A percentile compares a stretch with the other conserved stretches of the same genome.
These are phyloP conservation scores for Ammopiptanthus mongolicus DNA, from an alignment of 306 rosid genomes.

Conservation along the genomic window DNA sequence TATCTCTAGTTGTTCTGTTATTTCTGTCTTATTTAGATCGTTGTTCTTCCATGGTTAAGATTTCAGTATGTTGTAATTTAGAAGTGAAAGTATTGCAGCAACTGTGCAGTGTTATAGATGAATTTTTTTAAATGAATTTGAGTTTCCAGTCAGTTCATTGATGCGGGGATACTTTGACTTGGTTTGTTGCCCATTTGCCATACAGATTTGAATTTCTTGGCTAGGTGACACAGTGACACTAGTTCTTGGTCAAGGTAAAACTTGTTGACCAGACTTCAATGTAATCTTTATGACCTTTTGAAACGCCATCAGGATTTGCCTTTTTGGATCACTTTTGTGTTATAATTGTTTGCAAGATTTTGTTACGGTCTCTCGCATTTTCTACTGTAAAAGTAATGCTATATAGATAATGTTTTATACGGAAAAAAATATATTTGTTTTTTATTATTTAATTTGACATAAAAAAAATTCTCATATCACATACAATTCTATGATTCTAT, in stretches of 20 bases:
- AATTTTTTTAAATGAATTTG: neutral
- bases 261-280: constrained; percentile 23
- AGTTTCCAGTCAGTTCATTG: constrained; percentile 24
- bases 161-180: constrained; percentile 31
- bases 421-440: neutral
- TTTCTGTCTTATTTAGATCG: neutral
- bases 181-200: constrained; percentile 24
- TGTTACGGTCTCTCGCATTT: neutral
- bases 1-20: neutral
- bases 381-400: neutral
- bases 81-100: neutral
- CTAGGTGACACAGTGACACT: neutral
- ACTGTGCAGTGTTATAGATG: neutral
- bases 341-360: constrained; percentile 10
- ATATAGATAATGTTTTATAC: neutral
- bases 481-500: neutral
- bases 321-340: neutral
- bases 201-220: constrained; percentile 15
- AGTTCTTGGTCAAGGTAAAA: constrained; percentile 23
- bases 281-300: neutral
- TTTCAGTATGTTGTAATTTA: neutral
- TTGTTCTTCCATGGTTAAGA: neutral
- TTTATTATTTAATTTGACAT: neutral
- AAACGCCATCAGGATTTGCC: neutral
- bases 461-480: neutral